Percentiles rank a stretch among this genome's conserved stretches.
Evolutionary conservation across 208 protist species (phyloP).

Genomic region (Leishmania arabica): DNA sequence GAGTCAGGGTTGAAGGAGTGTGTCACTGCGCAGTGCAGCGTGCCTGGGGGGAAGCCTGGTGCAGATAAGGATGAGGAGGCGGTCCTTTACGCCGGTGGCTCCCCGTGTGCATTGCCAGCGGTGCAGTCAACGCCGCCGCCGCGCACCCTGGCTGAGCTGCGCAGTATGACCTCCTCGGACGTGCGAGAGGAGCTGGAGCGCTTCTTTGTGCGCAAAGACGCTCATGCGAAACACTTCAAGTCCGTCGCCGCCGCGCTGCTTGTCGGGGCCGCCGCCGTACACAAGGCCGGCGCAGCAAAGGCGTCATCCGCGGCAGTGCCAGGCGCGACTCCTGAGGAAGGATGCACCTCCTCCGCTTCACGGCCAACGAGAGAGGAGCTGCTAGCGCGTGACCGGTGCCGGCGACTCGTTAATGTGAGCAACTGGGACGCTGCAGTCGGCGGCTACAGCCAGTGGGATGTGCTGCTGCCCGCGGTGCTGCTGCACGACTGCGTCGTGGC

Average conservation of each 20-base stretch:
- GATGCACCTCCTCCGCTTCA: neutral
- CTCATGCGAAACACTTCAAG: slow-evolving; percentile 36
- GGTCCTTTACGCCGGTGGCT: slow-evolving; percentile 28
- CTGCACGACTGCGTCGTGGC: slow-evolving; percentile 26
- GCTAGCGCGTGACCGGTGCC: slow-evolving; percentile 40
- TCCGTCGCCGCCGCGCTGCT: slow-evolving; percentile 8
- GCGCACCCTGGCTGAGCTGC: slow-evolving; percentile 33
- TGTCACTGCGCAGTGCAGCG: neutral
- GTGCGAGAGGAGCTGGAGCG: slow-evolving; percentile 62
- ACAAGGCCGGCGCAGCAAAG: neutral
- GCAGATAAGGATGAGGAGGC: neutral
- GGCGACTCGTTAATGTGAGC: slow-evolving; percentile 50
- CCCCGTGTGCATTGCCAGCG: slow-evolving; percentile 27
- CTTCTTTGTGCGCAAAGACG: slow-evolving; percentile 61
- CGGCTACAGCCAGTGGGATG: slow-evolving; percentile 34
- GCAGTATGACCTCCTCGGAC: slow-evolving; percentile 66
- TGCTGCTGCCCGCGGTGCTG: slow-evolving; percentile 66
- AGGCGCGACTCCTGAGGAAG: neutral
- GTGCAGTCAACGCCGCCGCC: slow-evolving; percentile 10
- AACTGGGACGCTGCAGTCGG: slow-evolving; percentile 43
- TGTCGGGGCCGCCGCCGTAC: neutral
- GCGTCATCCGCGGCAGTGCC: neutral
- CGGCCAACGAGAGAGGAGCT: neutral
- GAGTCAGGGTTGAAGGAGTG: neutral
- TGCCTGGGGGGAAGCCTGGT: neutral